phyloP scores from a whole-genome alignment of 768 basidiomycete genomes.

The Candolleomyces eurysporus region DNA sequence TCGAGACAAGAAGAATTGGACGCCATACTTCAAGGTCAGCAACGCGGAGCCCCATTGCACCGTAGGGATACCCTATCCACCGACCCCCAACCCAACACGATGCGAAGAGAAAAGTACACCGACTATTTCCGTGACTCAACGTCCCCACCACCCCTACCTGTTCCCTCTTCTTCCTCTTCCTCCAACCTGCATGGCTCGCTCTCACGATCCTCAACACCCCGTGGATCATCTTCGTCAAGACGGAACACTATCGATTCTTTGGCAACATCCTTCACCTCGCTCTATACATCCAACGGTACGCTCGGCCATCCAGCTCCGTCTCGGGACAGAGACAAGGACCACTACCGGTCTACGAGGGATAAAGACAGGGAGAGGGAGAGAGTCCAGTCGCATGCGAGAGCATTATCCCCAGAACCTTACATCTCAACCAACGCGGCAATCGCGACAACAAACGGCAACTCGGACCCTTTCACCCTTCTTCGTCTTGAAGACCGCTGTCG shows the following conservation, averaged over 20 bases:
- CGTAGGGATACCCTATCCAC: not conserved
- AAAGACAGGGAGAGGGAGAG: not conserved
- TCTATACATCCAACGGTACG: not conserved
- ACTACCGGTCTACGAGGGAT: not conserved
- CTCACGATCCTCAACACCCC: not conserved
- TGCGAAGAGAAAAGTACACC: constrained; percentile 2
- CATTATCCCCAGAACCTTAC: not conserved
- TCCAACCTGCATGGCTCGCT: not conserved
- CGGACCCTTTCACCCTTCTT: not conserved
- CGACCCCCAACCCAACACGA: not conserved
- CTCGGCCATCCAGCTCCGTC: not conserved
- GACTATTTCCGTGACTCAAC: not conserved
- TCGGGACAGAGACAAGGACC: not conserved
- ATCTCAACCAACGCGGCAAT: not conserved
- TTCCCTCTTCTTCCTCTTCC: not conserved
- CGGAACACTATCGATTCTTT: not conserved
- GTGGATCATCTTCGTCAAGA: not conserved
- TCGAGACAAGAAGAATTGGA: not conserved
- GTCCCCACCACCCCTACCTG: not conserved
- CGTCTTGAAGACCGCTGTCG: constrained; percentile 1
- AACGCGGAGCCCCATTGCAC: not conserved
- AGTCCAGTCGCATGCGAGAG: not conserved
- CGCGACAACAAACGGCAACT: not conserved
- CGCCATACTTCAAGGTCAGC: not conserved
- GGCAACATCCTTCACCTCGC: not conserved